A percentile compares a stretch with the other conserved stretches of the same genome.
phyloP scores from a whole-genome alignment of 176 grass and related monocot species.

The Oryza officinalis region DNA sequence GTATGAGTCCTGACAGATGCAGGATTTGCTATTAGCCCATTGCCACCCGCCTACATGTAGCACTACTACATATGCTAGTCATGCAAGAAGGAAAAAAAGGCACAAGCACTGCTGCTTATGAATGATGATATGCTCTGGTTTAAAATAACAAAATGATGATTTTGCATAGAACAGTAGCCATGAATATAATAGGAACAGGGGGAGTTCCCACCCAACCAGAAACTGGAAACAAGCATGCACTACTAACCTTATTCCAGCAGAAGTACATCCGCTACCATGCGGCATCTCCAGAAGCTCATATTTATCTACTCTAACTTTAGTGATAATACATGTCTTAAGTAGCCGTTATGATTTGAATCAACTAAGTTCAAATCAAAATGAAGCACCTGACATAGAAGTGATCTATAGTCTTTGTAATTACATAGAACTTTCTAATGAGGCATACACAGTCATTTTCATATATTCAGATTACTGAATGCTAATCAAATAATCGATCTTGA shows the following conservation, averaged over 20 bases:
- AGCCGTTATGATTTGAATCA: not conserved
- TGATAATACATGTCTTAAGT: not conserved
- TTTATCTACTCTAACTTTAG: not conserved
- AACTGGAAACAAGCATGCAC: not conserved
- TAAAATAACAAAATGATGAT: not conserved
- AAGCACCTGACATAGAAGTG: not conserved
- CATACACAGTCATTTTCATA: not conserved
- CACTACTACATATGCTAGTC: not conserved
- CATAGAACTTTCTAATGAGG: not conserved
- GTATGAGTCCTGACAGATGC: not conserved
- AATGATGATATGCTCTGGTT: not conserved
- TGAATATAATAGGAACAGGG: not conserved
- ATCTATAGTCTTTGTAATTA: not conserved
- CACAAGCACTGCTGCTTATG: not conserved
- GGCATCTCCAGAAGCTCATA: not conserved
- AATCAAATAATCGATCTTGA: not conserved
- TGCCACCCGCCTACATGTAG: not conserved
- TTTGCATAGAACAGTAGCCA: not conserved
- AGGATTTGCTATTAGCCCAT: conserved; percentile 4
- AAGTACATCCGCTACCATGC: not conserved
- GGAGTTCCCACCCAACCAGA: not conserved
- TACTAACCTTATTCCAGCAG: not conserved
- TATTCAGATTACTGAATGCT: not conserved
- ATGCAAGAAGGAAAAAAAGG: not conserved
- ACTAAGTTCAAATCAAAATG: not conserved